These are phyloP conservation scores for Camellia oleifera DNA, from an alignment of 179 eudicot genomes.

Conservation along the genomic window DNA sequence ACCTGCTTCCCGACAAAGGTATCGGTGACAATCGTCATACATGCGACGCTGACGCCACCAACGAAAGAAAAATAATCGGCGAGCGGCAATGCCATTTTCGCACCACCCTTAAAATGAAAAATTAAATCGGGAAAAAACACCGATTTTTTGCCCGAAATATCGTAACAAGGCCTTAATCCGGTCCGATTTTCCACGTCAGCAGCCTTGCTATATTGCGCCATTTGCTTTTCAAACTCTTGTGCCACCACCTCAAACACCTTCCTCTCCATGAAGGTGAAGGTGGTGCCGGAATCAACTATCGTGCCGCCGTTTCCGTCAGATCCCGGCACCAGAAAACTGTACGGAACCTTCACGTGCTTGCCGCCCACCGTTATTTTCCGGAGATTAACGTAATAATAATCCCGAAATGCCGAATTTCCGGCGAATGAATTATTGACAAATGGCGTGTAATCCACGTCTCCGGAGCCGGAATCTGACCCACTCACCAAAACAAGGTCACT, in stretches of 20 bases:
- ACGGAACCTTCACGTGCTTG: conserved; percentile 43
- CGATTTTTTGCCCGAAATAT: conserved; percentile 21
- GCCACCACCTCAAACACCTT: conserved; percentile 42
- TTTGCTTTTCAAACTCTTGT: conserved; percentile 50
- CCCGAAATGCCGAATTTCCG: conserved; percentile 28
- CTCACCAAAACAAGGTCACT: conserved; percentile 40
- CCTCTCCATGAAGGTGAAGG: conserved; percentile 59
- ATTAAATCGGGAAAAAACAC: conserved; percentile 37
- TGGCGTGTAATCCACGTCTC: conserved; percentile 43
- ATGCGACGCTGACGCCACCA: conserved; percentile 25
- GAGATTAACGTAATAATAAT: conserved; percentile 55
- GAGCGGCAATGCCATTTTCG: conserved; percentile 43
- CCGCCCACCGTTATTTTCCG: conserved; percentile 60
- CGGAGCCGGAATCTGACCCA: conserved; percentile 3
- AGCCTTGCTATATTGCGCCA: conserved; percentile 40
- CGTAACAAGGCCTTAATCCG: conserved; percentile 55
- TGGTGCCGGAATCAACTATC: conserved; percentile 66
- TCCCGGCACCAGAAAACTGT: conserved; percentile 30
- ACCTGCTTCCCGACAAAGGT: conserved; percentile 9
- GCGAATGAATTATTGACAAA: conserved; percentile 33
- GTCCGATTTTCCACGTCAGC: conserved; percentile 32
- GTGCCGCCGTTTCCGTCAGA: conserved; percentile 54
- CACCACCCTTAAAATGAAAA: conserved; percentile 63
- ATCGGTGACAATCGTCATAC: conserved; percentile 54
- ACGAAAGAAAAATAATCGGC: conserved; percentile 47